These are phyloP conservation scores for Candida tunisiensis DNA, from an alignment of 1,139 yeast species.

Conservation along the genomic window DNA sequence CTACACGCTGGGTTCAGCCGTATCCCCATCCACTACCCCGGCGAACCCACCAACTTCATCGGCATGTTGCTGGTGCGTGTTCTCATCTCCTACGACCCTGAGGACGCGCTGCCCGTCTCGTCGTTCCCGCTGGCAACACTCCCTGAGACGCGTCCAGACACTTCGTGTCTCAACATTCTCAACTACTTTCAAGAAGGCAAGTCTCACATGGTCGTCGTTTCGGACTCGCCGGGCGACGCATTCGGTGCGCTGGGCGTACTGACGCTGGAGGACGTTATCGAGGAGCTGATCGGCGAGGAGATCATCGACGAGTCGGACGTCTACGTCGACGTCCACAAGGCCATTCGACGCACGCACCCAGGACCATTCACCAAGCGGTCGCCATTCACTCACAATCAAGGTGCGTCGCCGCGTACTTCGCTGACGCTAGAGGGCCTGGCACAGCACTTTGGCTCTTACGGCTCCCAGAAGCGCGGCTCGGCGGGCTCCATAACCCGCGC, in stretches of 20 bases:
- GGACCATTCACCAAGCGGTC: slow-evolving; percentile 60
- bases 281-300: slow-evolving; percentile 94
- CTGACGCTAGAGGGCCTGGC: too few species aligned
- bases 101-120: slow-evolving; percentile 84
- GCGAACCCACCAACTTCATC: slow-evolving; percentile 77
- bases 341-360: slow-evolving; percentile 58
- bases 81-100: slow-evolving; percentile 90
- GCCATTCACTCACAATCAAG: too few species aligned
- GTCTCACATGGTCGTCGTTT: slow-evolving; percentile 91
- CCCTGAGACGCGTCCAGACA: slow-evolving; percentile 85
- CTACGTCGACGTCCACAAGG: slow-evolving; percentile 76
- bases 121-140: slow-evolving; percentile 90
- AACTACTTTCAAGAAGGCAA: slow-evolving; percentile 97
- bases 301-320: slow-evolving; percentile 97
- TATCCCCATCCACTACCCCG: slow-evolving; percentile 88
- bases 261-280: slow-evolving; percentile 92
- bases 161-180: slow-evolving; percentile 83
- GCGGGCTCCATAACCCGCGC: neutral
- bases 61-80: slow-evolving; percentile 93
- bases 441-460: too few species aligned
- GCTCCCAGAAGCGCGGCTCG: slow-evolving; percentile 1
- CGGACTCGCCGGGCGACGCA: slow-evolving; percentile 75
- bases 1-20: slow-evolving; percentile 90
- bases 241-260: slow-evolving; percentile 81
- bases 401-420: neutral